Evolutionary conservation across 2,329 filamentous ascomycete genomes (phyloP).

Genomic region (Pseudogymnoascus sp.): DNA sequence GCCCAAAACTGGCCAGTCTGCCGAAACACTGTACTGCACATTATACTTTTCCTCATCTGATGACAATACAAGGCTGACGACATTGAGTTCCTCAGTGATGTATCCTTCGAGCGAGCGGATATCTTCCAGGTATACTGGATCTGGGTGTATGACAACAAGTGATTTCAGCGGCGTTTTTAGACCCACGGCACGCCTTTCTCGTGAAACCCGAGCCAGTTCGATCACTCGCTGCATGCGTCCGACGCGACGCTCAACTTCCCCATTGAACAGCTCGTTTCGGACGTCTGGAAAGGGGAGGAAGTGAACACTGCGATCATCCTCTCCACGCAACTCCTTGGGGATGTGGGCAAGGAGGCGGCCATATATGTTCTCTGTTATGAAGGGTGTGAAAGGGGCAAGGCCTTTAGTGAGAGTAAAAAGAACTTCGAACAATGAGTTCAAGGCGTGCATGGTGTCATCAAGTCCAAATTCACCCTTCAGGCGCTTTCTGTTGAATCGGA

Average conservation of each 20-base stretch:
- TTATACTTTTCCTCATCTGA: constrained; percentile 85
- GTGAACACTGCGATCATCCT: constrained; percentile 80
- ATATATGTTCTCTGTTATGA: constrained; percentile 93
- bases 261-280: constrained; percentile 78
- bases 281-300: constrained; percentile 88
- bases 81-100: constrained; percentile 84
- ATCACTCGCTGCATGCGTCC: constrained; percentile 93
- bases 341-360: constrained; percentile 73
- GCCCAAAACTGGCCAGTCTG: constrained; percentile 88
- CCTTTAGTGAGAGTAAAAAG: constrained; percentile 81
- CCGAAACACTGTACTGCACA: constrained; percentile 80
- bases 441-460: constrained; percentile 77
- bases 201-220: constrained; percentile 75
- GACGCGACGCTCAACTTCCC: constrained; percentile 76
- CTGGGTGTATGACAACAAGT: constrained; percentile 78
- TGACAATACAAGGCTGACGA: constrained; percentile 75
- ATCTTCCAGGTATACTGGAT: constrained; percentile 76
- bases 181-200: constrained; percentile 75
- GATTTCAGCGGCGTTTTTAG: constrained; percentile 89
- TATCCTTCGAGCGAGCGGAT: constrained; percentile 79
- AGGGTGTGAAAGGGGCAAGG: constrained; percentile 90
- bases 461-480: constrained; percentile 83
- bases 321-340: constrained; percentile 56
- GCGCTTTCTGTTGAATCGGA: constrained; percentile 83
- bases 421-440: constrained; percentile 92